phyloP scores from a whole-genome alignment of 2,329 filamentous ascomycete species.

The Penicillium freii region DNA sequence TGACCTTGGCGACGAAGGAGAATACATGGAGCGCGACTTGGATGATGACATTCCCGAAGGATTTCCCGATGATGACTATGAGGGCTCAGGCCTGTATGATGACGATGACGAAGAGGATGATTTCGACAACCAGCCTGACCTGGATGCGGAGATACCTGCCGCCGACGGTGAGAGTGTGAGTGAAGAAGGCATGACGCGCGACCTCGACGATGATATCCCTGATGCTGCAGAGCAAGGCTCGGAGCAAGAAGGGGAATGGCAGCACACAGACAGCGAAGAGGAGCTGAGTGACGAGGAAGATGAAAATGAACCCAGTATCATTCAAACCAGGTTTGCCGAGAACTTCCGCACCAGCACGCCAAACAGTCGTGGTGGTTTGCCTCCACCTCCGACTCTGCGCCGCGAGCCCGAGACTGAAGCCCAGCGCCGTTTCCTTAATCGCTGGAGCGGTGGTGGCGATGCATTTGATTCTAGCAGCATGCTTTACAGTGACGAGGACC shows the following conservation, averaged over 20 bases:
- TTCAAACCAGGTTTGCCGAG: slow-evolving; percentile 27
- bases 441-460: slow-evolving; percentile 39
- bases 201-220: slow-evolving; percentile 70
- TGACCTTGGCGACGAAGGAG: slow-evolving; percentile 53
- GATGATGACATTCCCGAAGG: slow-evolving; percentile 74
- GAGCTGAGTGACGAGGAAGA: slow-evolving; percentile 52
- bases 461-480: slow-evolving; percentile 35
- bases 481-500: slow-evolving; percentile 34
- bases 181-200: slow-evolving; percentile 60
- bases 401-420: slow-evolving; percentile 38
- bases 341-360: slow-evolving; percentile 36
- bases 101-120: slow-evolving; percentile 45
- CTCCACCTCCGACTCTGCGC: slow-evolving; percentile 28
- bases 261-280: slow-evolving; percentile 74
- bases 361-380: slow-evolving; percentile 31
- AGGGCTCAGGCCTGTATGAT: slow-evolving; percentile 41
- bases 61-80: slow-evolving; percentile 44
- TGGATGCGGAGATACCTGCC: slow-evolving; percentile 62
- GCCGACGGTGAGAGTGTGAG: slow-evolving; percentile 54
- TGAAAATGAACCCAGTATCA: slow-evolving; percentile 32
- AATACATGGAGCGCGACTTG: slow-evolving; percentile 58
- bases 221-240: slow-evolving; percentile 49
- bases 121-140: slow-evolving; percentile 45
- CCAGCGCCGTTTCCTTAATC: slow-evolving; percentile 39
- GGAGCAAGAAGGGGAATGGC: slow-evolving; percentile 61